Evolutionary conservation across 1,139 yeast species (phyloP).

Genomic region (Petasospora fabianii): DNA sequence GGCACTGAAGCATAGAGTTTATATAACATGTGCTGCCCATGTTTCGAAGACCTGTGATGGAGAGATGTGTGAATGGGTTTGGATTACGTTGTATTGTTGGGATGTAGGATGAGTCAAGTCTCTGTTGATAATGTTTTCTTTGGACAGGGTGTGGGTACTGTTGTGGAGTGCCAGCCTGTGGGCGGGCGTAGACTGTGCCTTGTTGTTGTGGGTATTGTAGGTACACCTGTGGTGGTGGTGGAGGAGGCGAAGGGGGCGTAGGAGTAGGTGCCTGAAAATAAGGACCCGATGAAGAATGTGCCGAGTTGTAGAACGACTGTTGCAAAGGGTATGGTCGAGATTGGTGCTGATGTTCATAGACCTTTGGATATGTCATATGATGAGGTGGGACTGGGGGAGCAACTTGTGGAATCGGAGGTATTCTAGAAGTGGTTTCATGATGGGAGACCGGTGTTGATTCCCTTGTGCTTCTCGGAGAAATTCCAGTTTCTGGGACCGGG

Average conservation of each 20-base stretch:
- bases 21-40: slow-evolving; percentile 88
- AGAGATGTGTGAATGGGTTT: slow-evolving; percentile 37
- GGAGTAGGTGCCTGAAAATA: neutral
- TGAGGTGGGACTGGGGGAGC: slow-evolving; percentile 16
- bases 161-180: slow-evolving; percentile 1
- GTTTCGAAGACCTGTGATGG: slow-evolving; percentile 64
- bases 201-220: slow-evolving; percentile 7
- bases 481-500: slow-evolving; percentile 7
- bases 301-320: slow-evolving; percentile 6
- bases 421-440: slow-evolving; percentile 7
- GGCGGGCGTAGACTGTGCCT: slow-evolving; percentile 3
- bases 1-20: slow-evolving; percentile 77
- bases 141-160: neutral
- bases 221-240: slow-evolving; percentile 9
- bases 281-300: neutral
- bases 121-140: slow-evolving; percentile 16
- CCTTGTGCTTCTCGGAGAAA: neutral
- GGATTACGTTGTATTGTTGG: slow-evolving; percentile 39
- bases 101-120: slow-evolving; percentile 20
- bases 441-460: neutral
- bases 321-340: slow-evolving; percentile 14
- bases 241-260: slow-evolving; percentile 1
- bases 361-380: slow-evolving; percentile 1
- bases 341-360: neutral
- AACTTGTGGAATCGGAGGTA: slow-evolving; percentile 6